Percentiles rank a stretch among this genome's conserved stretches.
Evolutionary conservation across 2,329 filamentous ascomycete genomes (phyloP).

Genomic region (Apiospora pterosperma): DNA sequence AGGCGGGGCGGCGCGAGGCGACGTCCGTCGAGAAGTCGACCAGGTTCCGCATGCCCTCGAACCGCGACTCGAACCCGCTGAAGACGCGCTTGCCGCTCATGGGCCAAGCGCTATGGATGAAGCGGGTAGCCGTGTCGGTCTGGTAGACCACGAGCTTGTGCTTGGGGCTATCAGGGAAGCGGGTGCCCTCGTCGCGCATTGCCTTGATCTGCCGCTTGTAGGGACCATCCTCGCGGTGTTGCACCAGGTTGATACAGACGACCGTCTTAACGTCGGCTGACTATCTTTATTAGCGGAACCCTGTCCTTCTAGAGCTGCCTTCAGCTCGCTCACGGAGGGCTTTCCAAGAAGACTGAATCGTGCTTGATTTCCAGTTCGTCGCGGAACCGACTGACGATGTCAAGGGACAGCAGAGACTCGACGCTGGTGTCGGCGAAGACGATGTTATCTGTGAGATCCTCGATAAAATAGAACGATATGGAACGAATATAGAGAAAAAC

Average conservation of each 20-base stretch:
- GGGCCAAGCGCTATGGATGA: slow-evolving; percentile 53
- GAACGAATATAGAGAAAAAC: too few relatives aligned
- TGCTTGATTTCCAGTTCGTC: slow-evolving; percentile 12
- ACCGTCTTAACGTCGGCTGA: slow-evolving; percentile 4
- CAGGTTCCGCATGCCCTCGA: slow-evolving; percentile 47
- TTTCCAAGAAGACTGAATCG: slow-evolving; percentile 3
- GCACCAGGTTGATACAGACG: slow-evolving; percentile 7
- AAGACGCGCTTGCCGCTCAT: slow-evolving; percentile 51
- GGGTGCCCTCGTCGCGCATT: slow-evolving; percentile 3
- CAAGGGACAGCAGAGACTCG: slow-evolving; percentile 14
- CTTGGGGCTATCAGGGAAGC: background rate
- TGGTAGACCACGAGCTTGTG: slow-evolving; percentile 18
- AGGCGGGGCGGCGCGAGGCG: slow-evolving; percentile 14
- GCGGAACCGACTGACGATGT: slow-evolving; percentile 12
- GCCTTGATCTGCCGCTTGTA: slow-evolving; percentile 1
- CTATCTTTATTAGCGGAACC: too few relatives aligned
- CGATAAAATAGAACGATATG: too few relatives aligned
- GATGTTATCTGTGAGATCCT: slow-evolving; percentile 17
- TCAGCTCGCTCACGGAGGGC: slow-evolving; percentile 1
- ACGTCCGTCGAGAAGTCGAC: slow-evolving; percentile 39
- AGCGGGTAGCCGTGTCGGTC: slow-evolving; percentile 44
- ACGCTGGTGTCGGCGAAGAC: slow-evolving; percentile 15
- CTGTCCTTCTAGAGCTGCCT: too few relatives aligned
- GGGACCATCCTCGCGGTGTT: background rate
- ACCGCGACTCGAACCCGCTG: slow-evolving; percentile 45